Base-by-base conservation (phyloP, 768 basidiomycete species). In the Suillus sp. region DNA sequence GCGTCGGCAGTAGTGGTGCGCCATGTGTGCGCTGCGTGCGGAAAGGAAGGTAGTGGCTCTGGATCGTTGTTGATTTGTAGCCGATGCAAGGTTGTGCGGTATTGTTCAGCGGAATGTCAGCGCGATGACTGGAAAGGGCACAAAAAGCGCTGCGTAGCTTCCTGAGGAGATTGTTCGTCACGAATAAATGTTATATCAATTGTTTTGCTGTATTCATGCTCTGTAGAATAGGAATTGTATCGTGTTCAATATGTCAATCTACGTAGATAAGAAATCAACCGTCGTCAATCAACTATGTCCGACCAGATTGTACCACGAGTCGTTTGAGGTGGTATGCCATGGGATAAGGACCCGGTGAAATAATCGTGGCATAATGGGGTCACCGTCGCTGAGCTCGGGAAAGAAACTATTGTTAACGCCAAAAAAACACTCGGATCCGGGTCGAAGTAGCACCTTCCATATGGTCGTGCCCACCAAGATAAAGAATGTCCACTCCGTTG, bases 61-160 rank as follows among this genome's bases (percentile, higher is more conserved):
- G 65, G 59, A 35, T 63, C 64, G 7, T 68, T 82, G 18, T 67
- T 71, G 51, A 32, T 62, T 3, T 84, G 80, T 55, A 64, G 70
- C 11, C 69, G 68, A 48, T 85, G 84, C 63, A 79, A 78, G 70
- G 68, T 58, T 18, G 71, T 66, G 35, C 72, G 67, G 38, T 84
- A 85, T 61, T 85, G 83, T 64, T 80, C 80, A 13, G 66, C 63
- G 58, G 76, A 67, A 3, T 84, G 83, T 62, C 84, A 85, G 66
- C 79, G 74, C 63, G 68, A 71, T 47, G 77, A 84, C 56, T 85
- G 84, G 83, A 81, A 78, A 61, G 63, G 35, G 37, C 83, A 83
- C 68, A 84, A 83, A 68, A 62, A 64, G 14, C n/a, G 38, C 18
- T 82, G 81, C 35, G 53, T 34, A 32, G 50, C 30, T 32, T 30